These are phyloP conservation scores for Pseudogymnoascus sp. DNA, from an alignment of 2,329 filamentous ascomycete species.

Conservation along the genomic window DNA sequence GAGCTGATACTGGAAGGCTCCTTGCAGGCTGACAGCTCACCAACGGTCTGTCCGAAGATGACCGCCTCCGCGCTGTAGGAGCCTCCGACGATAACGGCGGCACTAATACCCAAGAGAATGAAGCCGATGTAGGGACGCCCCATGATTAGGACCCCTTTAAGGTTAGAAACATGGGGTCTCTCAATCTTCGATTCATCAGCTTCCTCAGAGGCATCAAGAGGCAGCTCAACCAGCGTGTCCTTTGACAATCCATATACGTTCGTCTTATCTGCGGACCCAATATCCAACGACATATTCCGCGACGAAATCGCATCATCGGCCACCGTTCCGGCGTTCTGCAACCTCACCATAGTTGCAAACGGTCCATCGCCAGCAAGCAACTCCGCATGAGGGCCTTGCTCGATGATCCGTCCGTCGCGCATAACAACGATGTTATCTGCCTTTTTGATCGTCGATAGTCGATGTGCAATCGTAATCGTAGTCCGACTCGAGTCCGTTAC, in stretches of 20 bases:
- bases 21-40: conserved; percentile 40
- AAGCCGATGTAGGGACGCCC: conserved; percentile 32
- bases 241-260: conserved; percentile 15
- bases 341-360: conserved; percentile 12
- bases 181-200: conserved; percentile 10
- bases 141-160: conserved; percentile 15
- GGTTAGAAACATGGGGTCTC: conserved; percentile 18
- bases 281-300: conserved; percentile 6
- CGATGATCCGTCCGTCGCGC: conserved; percentile 29
- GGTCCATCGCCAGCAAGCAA: conserved; percentile 26
- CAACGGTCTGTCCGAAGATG: conserved; percentile 45
- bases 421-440: conserved; percentile 36
- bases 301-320: conserved; percentile 25
- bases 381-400: conserved; percentile 31
- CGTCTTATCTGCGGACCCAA: background rate
- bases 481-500: conserved; percentile 27
- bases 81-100: conserved; percentile 38
- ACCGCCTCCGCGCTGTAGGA: conserved; percentile 46
- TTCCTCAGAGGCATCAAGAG: conserved; percentile 34
- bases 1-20: conserved; percentile 16
- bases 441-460: conserved; percentile 32
- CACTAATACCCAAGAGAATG: conserved; percentile 33
- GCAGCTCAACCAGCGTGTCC: conserved; percentile 10
- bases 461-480: conserved; percentile 34
- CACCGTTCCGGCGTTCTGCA: conserved; percentile 13